These are phyloP conservation scores for Backusella liffmaniae DNA, from an alignment of 192 early-diverging fungal species.

Conservation along the genomic window DNA sequence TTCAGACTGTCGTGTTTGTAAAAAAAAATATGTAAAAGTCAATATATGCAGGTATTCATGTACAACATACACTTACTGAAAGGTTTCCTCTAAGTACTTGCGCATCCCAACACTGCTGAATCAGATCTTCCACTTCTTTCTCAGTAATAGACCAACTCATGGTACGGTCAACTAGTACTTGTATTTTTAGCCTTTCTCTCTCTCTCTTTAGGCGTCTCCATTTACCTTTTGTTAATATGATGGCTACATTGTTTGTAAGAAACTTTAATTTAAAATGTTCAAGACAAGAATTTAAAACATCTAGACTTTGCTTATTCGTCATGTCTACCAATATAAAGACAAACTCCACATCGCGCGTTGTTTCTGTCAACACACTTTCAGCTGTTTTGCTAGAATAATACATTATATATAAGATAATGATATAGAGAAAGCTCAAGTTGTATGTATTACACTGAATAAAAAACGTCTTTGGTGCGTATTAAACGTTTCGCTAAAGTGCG, in stretches of 20 bases:
- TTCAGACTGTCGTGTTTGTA: neutral
- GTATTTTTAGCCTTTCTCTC: neutral
- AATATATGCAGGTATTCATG: neutral
- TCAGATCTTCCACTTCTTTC: neutral
- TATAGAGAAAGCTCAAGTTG: neutral
- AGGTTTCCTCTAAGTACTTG: neutral
- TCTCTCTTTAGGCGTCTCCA: neutral
- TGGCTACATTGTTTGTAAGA: slow-evolving; percentile 4
- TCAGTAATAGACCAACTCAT: neutral
- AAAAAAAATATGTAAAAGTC: neutral
- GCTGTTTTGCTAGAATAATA: slow-evolving; percentile 12
- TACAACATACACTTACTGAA: neutral
- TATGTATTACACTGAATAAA: slow-evolving; percentile 19
- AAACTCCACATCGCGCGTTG: slow-evolving; percentile 8
- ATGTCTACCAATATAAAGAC: slow-evolving; percentile 23
- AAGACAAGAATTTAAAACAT: neutral
- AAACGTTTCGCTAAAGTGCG: slow-evolving; percentile 17
- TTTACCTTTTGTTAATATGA: slow-evolving; percentile 18
- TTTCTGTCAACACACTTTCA: neutral
- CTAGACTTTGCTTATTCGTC: slow-evolving; percentile 12
- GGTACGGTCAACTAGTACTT: neutral
- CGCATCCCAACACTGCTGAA: neutral
- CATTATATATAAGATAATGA: too few species aligned
- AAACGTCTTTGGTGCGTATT: slow-evolving; percentile 10
- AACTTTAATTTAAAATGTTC: slow-evolving; percentile 1